A percentile compares a stretch with the other conserved stretches of the same genome.
These are phyloP conservation scores for Pelargonium fulgidum DNA, from an alignment of 441 rosid genomes.

Conservation along the genomic window DNA sequence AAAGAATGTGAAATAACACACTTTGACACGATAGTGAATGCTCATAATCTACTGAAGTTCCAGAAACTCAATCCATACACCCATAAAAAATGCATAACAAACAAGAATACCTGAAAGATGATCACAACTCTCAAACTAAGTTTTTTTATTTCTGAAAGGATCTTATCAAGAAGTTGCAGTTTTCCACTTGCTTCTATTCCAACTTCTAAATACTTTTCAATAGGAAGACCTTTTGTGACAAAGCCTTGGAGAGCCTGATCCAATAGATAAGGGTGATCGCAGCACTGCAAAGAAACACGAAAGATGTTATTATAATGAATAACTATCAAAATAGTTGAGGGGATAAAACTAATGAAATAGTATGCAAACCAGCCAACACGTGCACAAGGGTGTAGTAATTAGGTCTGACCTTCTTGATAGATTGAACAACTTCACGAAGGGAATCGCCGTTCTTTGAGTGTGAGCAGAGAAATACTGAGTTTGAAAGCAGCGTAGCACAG, in stretches of 20 bases:
- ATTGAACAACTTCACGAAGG: slow-evolving; percentile 1
- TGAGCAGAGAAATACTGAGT: slow-evolving; percentile 50
- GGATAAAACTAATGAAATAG: not conserved
- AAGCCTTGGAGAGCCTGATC: slow-evolving; percentile 37
- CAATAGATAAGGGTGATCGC: slow-evolving; percentile 77
- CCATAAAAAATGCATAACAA: slow-evolving; percentile 7
- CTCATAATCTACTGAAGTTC: not conserved
- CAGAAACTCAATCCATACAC: not conserved
- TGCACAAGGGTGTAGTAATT: not conserved
- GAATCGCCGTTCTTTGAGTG: slow-evolving; percentile 38
- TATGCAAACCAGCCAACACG: not conserved
- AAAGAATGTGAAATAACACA: not conserved
- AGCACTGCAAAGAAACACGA: slow-evolving; percentile 49
- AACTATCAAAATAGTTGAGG: not conserved
- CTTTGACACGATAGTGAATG: not conserved
- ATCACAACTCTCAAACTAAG: slow-evolving; percentile 58
- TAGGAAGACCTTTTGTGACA: slow-evolving; percentile 34
- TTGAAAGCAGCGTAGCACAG: slow-evolving; percentile 60
- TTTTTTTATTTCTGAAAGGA: slow-evolving; percentile 57
- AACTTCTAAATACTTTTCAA: slow-evolving; percentile 45
- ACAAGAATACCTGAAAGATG: slow-evolving; percentile 71
- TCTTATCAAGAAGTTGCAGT: slow-evolving; percentile 60
- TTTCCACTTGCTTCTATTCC: slow-evolving; percentile 91
- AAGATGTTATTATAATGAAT: not conserved
- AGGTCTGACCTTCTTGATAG: not conserved